phyloP scores from a whole-genome alignment of 164 flowering plant species.

The Tetracentron sinense region DNA sequence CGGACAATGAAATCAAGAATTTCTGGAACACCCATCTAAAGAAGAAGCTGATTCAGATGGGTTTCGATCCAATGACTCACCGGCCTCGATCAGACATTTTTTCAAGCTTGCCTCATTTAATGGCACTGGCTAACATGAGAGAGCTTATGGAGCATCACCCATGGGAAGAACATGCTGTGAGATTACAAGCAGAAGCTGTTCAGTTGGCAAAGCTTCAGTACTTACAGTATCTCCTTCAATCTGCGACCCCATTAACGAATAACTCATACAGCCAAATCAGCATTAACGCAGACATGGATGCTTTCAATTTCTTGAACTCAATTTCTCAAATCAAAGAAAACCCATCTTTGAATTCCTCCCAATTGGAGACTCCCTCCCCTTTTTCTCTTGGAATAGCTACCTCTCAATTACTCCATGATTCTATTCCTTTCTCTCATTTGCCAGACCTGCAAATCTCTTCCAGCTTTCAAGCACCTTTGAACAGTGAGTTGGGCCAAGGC shows the following conservation, averaged over 20 bases:
- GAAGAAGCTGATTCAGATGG: constrained; percentile 57
- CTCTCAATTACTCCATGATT: constrained; percentile 36
- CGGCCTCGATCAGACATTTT: constrained; percentile 44
- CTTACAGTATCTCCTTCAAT: constrained; percentile 61
- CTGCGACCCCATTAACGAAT: constrained; percentile 21
- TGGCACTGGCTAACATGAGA: constrained; percentile 39
- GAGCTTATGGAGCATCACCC: constrained; percentile 25
- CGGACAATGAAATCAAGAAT: constrained; percentile 54
- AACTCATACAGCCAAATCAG: constrained; percentile 13
- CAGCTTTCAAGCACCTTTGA: constrained; percentile 30
- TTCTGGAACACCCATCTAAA: constrained; percentile 58
- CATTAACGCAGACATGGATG: constrained; percentile 38
- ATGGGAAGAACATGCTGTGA: constrained; percentile 17
- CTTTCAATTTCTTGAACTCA: constrained; percentile 35
- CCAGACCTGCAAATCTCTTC: constrained; percentile 37
- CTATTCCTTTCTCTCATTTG: constrained; percentile 20
- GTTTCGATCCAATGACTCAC: constrained; percentile 56
- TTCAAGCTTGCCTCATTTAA: constrained; percentile 34
- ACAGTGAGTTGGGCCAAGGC: constrained; percentile 24
- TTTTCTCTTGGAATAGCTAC: constrained; percentile 21
- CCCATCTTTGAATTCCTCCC: constrained; percentile 18
- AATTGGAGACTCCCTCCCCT: constrained; percentile 19
- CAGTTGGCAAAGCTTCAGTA: constrained; percentile 39
- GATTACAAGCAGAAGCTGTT: constrained; percentile 21
- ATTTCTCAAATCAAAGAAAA: constrained; percentile 26